Conservation (phyloP, 129 eudicot genomes). For the Smallanthus sonchifolius region DNA sequence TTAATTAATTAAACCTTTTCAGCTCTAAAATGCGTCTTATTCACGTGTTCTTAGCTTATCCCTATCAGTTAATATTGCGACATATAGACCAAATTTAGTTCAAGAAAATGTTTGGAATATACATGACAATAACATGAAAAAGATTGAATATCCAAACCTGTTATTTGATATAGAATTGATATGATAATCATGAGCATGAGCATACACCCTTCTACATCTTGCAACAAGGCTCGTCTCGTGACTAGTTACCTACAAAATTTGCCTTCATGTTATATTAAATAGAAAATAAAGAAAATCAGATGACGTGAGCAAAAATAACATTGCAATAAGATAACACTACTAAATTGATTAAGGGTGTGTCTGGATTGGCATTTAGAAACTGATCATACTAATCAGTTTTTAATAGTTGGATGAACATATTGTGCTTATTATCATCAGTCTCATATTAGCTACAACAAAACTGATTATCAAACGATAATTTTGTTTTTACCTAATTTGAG, state of each 20-base stretch:
- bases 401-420: not conserved
- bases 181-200: slow-evolving; percentile 99
- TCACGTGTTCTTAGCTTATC: not conserved
- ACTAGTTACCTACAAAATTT: slow-evolving; percentile 68
- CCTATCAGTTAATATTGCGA: not conserved
- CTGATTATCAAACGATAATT: not conserved
- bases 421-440: not conserved
- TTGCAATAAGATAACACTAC: slow-evolving; percentile 7
- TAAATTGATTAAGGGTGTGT: not conserved
- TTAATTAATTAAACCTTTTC: not conserved
- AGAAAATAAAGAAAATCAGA: not conserved
- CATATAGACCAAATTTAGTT: not conserved
- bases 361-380: slow-evolving; percentile 2
- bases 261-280: slow-evolving; percentile 15
- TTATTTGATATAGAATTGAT: slow-evolving; percentile 95
- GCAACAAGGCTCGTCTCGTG: slow-evolving; percentile 86
- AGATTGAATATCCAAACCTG: slow-evolving; percentile 46
- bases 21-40: not conserved
- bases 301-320: not conserved
- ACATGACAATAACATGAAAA: not conserved
- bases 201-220: slow-evolving; percentile 96
- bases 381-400: not conserved
- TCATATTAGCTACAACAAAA: not conserved
- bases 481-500: not conserved
- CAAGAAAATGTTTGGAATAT: not conserved